Conservation (phyloP, 2,329 filamentous ascomycete species). For the Colletotrichum viniferum region DNA sequence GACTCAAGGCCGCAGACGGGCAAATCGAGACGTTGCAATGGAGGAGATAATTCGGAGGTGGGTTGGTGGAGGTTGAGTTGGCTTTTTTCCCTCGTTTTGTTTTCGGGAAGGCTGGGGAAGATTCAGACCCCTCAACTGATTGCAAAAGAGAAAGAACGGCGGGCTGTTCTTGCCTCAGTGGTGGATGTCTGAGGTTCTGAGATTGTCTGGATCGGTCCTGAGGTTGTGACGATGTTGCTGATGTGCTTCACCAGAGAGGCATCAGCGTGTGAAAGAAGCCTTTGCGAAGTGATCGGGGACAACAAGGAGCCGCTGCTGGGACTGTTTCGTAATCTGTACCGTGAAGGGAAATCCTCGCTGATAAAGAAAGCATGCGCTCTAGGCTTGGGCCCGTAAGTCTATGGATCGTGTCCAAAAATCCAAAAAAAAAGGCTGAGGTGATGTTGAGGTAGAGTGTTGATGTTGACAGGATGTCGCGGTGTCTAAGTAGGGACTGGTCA, state of each 20-base stretch:
- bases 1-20: not conserved
- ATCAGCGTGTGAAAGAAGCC: not conserved
- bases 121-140: not conserved
- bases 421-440: not conserved
- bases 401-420: slow-evolving; percentile 12
- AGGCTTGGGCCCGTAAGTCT: slow-evolving; percentile 10
- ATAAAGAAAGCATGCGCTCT: slow-evolving; percentile 17
- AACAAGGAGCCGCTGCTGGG: not conserved
- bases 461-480: not conserved
- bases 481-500: not conserved
- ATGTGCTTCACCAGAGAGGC: not conserved
- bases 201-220: not conserved
- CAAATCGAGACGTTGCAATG: not conserved
- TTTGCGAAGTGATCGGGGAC: not conserved
- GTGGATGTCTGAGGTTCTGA: not conserved
- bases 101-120: not conserved
- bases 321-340: not conserved
- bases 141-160: not conserved
- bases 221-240: not conserved
- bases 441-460: not conserved
- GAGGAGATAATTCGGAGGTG: not conserved
- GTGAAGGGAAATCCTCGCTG: slow-evolving; percentile 7
- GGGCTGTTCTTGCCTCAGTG: not conserved
- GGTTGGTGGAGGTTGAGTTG: not conserved
- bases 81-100: not conserved